Percentiles rank a stretch among this genome's conserved stretches.
phyloP scores from a whole-genome alignment of 805 yeast species.

The Priceomyces haplophilus region DNA sequence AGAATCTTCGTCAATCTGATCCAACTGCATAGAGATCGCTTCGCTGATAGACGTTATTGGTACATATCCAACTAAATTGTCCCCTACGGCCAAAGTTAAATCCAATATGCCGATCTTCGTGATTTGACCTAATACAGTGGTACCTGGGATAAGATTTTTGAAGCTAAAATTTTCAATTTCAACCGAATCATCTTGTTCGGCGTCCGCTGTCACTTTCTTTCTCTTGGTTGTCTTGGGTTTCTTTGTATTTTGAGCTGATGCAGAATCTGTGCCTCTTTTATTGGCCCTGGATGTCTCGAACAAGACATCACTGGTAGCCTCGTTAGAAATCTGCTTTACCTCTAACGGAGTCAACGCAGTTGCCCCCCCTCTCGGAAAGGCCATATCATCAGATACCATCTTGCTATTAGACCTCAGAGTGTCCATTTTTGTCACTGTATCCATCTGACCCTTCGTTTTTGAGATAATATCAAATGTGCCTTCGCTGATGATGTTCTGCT shows the following conservation, averaged over 20 bases:
- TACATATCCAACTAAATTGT: constrained; percentile 74
- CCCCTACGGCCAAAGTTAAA: constrained; percentile 70
- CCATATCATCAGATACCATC: constrained; percentile 45
- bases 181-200: constrained; percentile 31
- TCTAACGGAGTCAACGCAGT: constrained; percentile 85
- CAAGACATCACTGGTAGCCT: constrained; percentile 84
- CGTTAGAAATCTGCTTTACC: constrained; percentile 86
- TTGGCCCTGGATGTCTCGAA: constrained; percentile 53
- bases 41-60: constrained; percentile 72
- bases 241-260: constrained; percentile 23
- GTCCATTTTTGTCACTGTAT: constrained; percentile 4
- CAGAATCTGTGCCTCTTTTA: constrained; percentile 27
- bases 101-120: constrained; percentile 58
- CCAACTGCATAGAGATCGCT: constrained; percentile 55
- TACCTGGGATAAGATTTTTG: constrained; percentile 65
- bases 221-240: constrained; percentile 23
- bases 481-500: background rate
- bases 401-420: constrained; percentile 21
- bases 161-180: constrained; percentile 61
- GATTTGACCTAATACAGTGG: constrained; percentile 75
- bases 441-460: background rate
- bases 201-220: constrained; percentile 12
- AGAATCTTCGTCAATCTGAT: constrained; percentile 47
- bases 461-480: no score
- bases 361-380: constrained; percentile 96